Base-by-base conservation (phyloP, 441 rosid species). In the Populus tomentosa region DNA sequence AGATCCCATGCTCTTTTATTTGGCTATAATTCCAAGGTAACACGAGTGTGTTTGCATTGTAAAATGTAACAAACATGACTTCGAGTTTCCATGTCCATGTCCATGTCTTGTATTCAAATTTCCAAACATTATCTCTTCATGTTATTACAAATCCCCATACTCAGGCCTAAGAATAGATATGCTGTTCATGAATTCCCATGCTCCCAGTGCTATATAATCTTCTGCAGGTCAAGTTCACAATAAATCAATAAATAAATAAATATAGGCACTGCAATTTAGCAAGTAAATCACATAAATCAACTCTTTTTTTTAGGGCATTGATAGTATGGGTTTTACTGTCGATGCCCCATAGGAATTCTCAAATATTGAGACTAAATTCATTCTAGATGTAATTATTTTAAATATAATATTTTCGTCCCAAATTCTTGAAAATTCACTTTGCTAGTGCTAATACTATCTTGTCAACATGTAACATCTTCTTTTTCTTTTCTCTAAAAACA, bases 1-100 rank as follows among this genome's bases (percentile, higher is more conserved):
- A 68, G 65, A 80, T 70, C 62, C 77, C 77, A 72, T 69, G 68
- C 71, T 35, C 30, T n/a, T 38, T 65, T 42, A 9, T 24, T 20
- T 30, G 21, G 66, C 78, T 75, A 67, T 78, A 71, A 67, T 83
- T 81, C 82, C 88, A 83, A 85, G 88, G 77, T 73, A 74, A 73
- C 88, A 85, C 86, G 83, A 83, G 83, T 66, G 81, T 63, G 75
- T 56, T 75, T 69, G 73, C 46, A 7, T 24, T 50, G 69, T 69
- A 32, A 28, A 61, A 73, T 20, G 71, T 65, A 32, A 62, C 69
- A 80, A 74, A 70, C 75, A 64, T 76, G 76, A 74, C 72, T 78
- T 77, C 71, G 80, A 71, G 76, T 79, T 83, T 82, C 85, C 65
- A 64, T 23, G 67, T 67, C 36, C 18, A 73, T 81, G 86, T 74